A percentile compares a stretch with the other conserved stretches of the same genome.
Conservation (phyloP, 2,329 filamentous ascomycete species). For the Colletotrichum sp. region DNA sequence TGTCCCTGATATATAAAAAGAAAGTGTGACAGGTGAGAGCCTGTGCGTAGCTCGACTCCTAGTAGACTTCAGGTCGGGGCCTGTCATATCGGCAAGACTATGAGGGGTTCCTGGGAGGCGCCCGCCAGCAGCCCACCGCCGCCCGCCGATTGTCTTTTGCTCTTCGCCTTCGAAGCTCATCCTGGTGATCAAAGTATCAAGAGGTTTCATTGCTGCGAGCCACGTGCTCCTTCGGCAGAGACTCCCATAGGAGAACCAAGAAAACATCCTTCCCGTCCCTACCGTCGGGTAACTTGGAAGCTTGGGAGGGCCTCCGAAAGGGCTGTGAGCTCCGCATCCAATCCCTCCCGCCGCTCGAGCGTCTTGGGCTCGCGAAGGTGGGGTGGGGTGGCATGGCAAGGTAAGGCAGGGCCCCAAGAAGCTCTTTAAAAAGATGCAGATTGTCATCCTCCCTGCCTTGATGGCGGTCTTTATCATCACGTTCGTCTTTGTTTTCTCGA, state of each 20-base stretch:
- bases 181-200: conserved; percentile 11
- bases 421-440: conserved; percentile 6
- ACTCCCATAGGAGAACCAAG: neutral
- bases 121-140: neutral
- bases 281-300: neutral
- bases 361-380: neutral
- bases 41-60: conserved; percentile 11
- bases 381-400: conserved; percentile 6
- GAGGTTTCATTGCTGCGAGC: neutral
- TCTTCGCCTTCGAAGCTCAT: neutral
- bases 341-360: conserved; percentile 4
- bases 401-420: neutral
- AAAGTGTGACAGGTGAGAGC: conserved; percentile 15
- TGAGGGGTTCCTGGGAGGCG: neutral
- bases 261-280: neutral
- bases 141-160: neutral
- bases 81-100: conserved; percentile 2
- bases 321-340: conserved; percentile 1
- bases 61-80: neutral
- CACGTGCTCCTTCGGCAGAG: conserved; percentile 11
- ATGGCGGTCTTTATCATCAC: neutral
- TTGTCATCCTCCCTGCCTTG: neutral
- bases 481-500: neutral
- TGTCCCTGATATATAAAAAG: neutral
- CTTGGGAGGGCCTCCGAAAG: neutral